Evolutionary conservation across 495 filamentous ascomycete species (phyloP).

Genomic region (Lasiosphaeria miniovina): DNA sequence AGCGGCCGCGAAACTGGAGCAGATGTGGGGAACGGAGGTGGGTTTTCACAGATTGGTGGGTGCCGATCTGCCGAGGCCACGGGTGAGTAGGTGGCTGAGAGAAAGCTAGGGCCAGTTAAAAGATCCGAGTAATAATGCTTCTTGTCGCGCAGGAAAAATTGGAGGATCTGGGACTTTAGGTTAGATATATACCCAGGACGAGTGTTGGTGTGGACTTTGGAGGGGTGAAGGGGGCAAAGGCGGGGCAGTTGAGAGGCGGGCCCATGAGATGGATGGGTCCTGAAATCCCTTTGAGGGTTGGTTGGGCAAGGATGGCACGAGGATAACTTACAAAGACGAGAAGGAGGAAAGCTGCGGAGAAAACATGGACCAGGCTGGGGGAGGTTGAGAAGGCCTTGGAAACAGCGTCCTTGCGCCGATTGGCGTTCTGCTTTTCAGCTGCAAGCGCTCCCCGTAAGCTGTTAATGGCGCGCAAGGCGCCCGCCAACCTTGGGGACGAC

Average conservation of each 20-base stretch:
- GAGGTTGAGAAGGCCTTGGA: constrained; percentile 7
- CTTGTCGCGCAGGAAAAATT: constrained; percentile 32
- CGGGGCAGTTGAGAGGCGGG: constrained; percentile 4
- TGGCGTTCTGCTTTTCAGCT: constrained; percentile 6
- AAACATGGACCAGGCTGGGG: constrained; percentile 32
- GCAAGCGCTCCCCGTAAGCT: constrained; percentile 11
- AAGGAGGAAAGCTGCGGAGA: constrained; percentile 41
- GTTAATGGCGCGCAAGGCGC: constrained; percentile 23
- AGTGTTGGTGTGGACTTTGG: background rate
- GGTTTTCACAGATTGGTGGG: constrained; percentile 44
- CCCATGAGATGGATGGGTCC: constrained; percentile 21
- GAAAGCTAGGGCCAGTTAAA: constrained; percentile 32
- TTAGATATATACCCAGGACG: constrained; percentile 14
- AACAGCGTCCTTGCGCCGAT: constrained; percentile 4
- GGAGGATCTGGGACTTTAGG: constrained; percentile 22
- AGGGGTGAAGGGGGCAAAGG: background rate
- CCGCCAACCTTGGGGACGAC: constrained; percentile 22
- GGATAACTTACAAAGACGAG: constrained; percentile 46
- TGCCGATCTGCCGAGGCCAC: constrained; percentile 21
- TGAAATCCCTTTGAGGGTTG: background rate
- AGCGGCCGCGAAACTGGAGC: constrained; percentile 45
- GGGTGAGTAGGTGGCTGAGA: constrained; percentile 40
- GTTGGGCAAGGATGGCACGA: too few relatives aligned
- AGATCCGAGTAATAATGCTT: constrained; percentile 36
- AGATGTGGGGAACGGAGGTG: constrained; percentile 44